Evolutionary conservation across 1,284 basidiomycete species (phyloP).

Genomic region (Microbotryum violaceum): DNA sequence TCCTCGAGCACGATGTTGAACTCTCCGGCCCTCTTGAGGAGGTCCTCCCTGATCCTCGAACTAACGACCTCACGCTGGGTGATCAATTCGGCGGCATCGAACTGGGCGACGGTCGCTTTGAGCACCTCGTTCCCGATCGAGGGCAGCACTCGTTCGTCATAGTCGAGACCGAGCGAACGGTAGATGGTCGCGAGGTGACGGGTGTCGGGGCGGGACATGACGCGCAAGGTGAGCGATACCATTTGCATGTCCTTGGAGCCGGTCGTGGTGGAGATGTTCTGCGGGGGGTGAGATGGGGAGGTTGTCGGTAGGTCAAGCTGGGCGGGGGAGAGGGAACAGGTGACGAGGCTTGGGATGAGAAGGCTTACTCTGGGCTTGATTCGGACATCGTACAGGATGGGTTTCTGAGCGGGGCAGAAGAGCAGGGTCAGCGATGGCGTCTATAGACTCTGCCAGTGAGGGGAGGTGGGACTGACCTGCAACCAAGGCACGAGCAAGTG

Average conservation of each 20-base stretch:
- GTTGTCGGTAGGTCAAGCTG: too few relatives aligned
- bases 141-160: constrained; percentile 63
- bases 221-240: constrained; percentile 92
- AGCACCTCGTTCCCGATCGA: constrained; percentile 89
- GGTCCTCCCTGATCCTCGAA: constrained; percentile 85
- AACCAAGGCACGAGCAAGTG: constrained; percentile 95
- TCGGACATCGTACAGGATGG: constrained; percentile 94
- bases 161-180: constrained; percentile 87
- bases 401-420: constrained; percentile 46
- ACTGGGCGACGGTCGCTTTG: constrained; percentile 96
- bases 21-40: constrained; percentile 86
- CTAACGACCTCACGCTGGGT: constrained; percentile 64
- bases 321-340: background rate
- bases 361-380: constrained; percentile 81
- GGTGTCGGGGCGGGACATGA: constrained; percentile 87
- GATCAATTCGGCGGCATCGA: constrained; percentile 94
- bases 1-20: constrained; percentile 96
- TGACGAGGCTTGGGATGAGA: constrained; percentile 1
- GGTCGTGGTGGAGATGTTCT: constrained; percentile 96
- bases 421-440: background rate
- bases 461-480: constrained; percentile 44
- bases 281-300: constrained; percentile 3
- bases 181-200: constrained; percentile 87
- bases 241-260: constrained; percentile 96
- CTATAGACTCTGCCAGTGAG: background rate